These are phyloP conservation scores for Schwanniomyces polymorphus DNA, from an alignment of 805 yeast species.

Conservation along the genomic window DNA sequence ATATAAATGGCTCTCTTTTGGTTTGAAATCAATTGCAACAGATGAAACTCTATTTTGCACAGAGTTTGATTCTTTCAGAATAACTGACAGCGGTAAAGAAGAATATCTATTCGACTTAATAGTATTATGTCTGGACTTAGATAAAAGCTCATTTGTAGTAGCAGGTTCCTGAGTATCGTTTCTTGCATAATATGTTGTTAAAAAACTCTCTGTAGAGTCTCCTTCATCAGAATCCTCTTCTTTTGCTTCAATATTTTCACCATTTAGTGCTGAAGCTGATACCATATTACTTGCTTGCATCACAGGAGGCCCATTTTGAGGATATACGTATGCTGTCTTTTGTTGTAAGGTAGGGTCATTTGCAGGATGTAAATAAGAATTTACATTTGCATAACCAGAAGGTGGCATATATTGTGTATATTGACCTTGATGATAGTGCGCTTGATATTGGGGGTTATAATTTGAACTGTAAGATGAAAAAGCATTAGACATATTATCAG, in stretches of 20 bases:
- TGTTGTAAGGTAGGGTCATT: not conserved
- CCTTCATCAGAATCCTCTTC: constrained; percentile 5
- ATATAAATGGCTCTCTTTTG: constrained; percentile 7
- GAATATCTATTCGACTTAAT: constrained; percentile 34
- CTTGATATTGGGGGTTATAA: not conserved
- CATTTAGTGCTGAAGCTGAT: not conserved
- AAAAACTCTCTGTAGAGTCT: not conserved
- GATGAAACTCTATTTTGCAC: constrained; percentile 15
- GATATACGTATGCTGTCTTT: not conserved
- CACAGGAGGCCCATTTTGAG: not conserved
- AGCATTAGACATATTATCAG: not conserved
- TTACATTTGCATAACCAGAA: not conserved
- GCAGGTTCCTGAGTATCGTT: not conserved
- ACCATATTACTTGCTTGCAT: too few relatives aligned
- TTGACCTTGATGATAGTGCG: not conserved
- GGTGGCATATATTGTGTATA: not conserved
- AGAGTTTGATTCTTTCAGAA: not conserved
- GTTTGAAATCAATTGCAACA: constrained; percentile 19
- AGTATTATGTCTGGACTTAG: constrained; percentile 29
- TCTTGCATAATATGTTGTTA: not conserved
- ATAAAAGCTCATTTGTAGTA: constrained; percentile 12
- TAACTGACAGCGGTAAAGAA: constrained; percentile 30
- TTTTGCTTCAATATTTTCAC: constrained; percentile 3
- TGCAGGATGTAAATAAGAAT: not conserved
- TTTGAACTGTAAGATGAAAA: not conserved